These are phyloP conservation scores for Tubosaeta sp. DNA, from an alignment of 768 basidiomycete species.

Conservation along the genomic window DNA sequence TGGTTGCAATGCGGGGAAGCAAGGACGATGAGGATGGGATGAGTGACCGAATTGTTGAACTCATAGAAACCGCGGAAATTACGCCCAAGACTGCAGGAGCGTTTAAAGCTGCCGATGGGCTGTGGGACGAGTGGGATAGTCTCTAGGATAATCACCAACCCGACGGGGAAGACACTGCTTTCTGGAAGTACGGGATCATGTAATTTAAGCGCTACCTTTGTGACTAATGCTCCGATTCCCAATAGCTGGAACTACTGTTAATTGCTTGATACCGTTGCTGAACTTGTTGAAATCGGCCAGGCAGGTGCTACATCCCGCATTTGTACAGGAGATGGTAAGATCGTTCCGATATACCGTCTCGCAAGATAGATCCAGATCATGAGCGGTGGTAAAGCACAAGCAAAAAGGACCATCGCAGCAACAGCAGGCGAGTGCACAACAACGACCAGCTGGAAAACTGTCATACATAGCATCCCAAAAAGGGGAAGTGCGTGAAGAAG, in stretches of 20 bases:
- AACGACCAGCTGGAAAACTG: constrained; percentile 13
- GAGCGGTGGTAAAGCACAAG: constrained; percentile 21
- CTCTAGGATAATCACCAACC: neutral
- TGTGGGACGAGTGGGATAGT: constrained; percentile 75
- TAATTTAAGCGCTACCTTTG: constrained; percentile 12
- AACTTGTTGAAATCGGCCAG: neutral
- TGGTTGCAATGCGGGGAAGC: constrained; percentile 61
- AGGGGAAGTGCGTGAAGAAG: constrained; percentile 25
- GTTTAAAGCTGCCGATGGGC: constrained; percentile 15
- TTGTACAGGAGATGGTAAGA: constrained; percentile 7
- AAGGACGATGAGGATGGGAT: constrained; percentile 53
- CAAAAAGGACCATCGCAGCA: constrained; percentile 15
- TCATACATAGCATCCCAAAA: constrained; percentile 23
- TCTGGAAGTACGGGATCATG: neutral
- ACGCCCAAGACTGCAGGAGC: constrained; percentile 31
- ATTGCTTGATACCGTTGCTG: neutral
- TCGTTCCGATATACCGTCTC: constrained; percentile 4
- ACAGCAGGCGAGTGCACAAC: constrained; percentile 20
- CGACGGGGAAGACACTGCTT: neutral
- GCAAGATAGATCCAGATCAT: constrained; percentile 5
- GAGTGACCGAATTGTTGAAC: constrained; percentile 62
- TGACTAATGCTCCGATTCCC: neutral
- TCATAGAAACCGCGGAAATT: constrained; percentile 65
- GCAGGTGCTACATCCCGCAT: neutral
- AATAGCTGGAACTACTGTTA: too few relatives aligned